Evolutionary conservation across 1,284 basidiomycete genomes (phyloP).

Genomic region (Trichosporon inkin): DNA sequence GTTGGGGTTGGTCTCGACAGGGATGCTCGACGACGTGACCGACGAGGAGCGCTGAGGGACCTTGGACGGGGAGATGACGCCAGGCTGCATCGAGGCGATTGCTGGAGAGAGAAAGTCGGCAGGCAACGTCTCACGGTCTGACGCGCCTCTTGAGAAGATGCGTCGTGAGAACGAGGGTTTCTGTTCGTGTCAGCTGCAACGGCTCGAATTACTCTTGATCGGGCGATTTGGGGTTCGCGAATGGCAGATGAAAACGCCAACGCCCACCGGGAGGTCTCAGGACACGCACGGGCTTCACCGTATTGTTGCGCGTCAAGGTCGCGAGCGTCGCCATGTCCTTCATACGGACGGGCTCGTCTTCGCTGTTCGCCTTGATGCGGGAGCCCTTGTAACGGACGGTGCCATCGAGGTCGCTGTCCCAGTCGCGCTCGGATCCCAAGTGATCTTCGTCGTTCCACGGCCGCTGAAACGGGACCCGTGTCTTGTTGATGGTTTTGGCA

Average conservation of each 20-base stretch:
- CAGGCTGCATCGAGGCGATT: neutral
- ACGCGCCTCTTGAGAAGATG: slow-evolving; percentile 31
- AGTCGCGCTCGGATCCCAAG: slow-evolving; percentile 10
- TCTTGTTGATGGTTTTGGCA: slow-evolving; percentile 1
- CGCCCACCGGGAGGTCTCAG: neutral
- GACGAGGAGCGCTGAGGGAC: slow-evolving; percentile 20
- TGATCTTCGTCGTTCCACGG: slow-evolving; percentile 11
- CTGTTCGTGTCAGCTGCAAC: slow-evolving; percentile 7
- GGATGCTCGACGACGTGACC: slow-evolving; percentile 3
- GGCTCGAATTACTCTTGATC: neutral
- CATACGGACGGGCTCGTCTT: slow-evolving; percentile 31
- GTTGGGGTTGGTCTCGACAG: neutral
- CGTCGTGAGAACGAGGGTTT: slow-evolving; percentile 23
- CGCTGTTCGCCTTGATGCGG: slow-evolving; percentile 10
- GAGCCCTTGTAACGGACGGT: slow-evolving; percentile 25
- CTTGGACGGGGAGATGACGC: slow-evolving; percentile 17
- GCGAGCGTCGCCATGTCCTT: slow-evolving; percentile 32
- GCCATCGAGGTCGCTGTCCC: slow-evolving; percentile 23
- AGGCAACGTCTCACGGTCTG: slow-evolving; percentile 17
- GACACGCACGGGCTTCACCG: slow-evolving; percentile 20
- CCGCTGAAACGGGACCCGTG: neutral
- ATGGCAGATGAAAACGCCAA: neutral
- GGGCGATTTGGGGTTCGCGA: neutral
- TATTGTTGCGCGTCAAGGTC: slow-evolving; percentile 18
- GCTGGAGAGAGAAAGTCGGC: neutral